Evolutionary conservation across 441 rosid species (phyloP).

Genomic region (Corymbia citriodora): DNA sequence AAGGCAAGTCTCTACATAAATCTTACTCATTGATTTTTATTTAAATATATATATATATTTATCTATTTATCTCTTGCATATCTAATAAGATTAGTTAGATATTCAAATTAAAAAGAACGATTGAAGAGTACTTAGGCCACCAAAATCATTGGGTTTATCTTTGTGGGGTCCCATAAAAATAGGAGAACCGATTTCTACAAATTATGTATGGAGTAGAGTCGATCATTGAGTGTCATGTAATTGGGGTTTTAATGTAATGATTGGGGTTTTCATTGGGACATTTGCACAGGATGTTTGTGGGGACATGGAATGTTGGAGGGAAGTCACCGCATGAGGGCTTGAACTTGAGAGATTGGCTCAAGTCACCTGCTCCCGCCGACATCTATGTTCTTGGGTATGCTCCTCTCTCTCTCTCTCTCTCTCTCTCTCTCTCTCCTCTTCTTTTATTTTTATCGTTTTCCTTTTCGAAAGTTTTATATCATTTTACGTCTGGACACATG

Average conservation of each 20-base stretch:
- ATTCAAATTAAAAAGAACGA: not conserved
- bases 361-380: conserved; percentile 57
- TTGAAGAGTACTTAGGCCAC: not conserved
- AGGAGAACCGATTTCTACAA: not conserved
- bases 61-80: not conserved
- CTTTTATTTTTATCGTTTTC: not conserved
- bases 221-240: not conserved
- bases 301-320: conserved; percentile 99
- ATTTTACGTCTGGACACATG: not conserved
- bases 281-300: conserved; percentile 71
- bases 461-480: not conserved
- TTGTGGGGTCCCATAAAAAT: not conserved
- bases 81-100: not conserved
- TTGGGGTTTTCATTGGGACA: not conserved
- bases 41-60: not conserved
- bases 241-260: not conserved
- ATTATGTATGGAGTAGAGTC: not conserved
- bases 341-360: conserved; percentile 74
- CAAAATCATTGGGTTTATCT: not conserved
- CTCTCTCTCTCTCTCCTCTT: not conserved
- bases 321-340: conserved; percentile 69
- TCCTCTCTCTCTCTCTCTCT: not conserved
- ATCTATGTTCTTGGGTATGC: conserved; percentile 72
- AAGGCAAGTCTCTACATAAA: not conserved
- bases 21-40: not conserved